Conservation (phyloP, 116 monocot species). For the Papilionanthe hybrid region DNA sequence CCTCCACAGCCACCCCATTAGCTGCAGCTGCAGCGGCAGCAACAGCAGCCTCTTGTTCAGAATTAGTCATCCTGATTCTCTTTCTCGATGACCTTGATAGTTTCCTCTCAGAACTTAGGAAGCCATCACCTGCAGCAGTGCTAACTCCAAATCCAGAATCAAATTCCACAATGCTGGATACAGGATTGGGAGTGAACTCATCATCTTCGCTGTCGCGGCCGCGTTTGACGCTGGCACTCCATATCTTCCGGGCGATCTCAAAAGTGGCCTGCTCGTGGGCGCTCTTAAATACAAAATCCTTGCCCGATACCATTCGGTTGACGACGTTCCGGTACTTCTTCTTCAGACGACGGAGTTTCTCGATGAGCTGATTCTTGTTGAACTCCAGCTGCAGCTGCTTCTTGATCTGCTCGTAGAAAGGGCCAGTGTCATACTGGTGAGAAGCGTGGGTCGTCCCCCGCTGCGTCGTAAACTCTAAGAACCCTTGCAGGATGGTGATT, state of each 20-base stretch:
- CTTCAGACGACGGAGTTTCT: conserved; percentile 94
- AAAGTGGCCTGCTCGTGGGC: conserved; percentile 73
- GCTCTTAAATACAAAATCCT: conserved; percentile 43
- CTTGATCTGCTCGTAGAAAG: conserved; percentile 87
- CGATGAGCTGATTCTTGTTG: conserved; percentile 83
- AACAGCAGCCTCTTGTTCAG: not conserved
- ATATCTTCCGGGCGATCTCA: conserved; percentile 78
- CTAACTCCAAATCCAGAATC: conserved; percentile 4
- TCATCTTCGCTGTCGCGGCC: conserved; percentile 26
- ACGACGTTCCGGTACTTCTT: conserved; percentile 82
- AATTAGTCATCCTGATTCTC: not conserved
- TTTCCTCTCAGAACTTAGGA: not conserved
- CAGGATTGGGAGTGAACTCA: conserved; percentile 16
- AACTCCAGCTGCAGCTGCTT: conserved; percentile 64
- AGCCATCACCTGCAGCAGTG: not conserved
- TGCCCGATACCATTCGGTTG: conserved; percentile 36
- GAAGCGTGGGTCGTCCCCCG: conserved; percentile 56
- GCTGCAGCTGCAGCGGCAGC: not conserved
- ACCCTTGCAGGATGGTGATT: conserved; percentile 73
- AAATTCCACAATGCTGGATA: conserved; percentile 1
- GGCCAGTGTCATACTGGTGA: conserved; percentile 84
- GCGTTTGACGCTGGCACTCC: conserved; percentile 40
- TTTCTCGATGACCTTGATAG: conserved; percentile 4
- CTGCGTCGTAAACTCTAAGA: conserved; percentile 66
- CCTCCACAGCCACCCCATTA: conserved; percentile 11